A percentile compares a stretch with the other conserved stretches of the same genome.
phyloP scores from a whole-genome alignment of 345 rosid species.

The Bretschneidera sinensis region DNA sequence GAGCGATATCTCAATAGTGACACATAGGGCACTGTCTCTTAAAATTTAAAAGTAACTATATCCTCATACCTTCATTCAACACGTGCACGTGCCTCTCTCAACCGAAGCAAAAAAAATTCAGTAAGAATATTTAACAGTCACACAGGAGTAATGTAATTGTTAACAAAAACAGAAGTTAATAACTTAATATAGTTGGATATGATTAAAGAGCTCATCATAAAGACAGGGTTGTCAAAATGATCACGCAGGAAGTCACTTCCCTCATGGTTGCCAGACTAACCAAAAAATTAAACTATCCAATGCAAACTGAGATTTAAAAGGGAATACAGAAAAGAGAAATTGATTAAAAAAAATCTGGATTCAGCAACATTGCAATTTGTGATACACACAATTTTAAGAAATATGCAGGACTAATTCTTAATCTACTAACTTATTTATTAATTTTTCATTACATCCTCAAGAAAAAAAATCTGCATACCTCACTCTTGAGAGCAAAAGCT shows the following conservation, averaged over 20 bases:
- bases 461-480: constrained; percentile 45
- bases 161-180: not conserved
- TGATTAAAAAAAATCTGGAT: too few species aligned
- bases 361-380: not conserved
- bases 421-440: not conserved
- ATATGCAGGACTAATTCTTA: not conserved
- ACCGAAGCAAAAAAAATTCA: too few species aligned
- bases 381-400: not conserved
- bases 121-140: too few species aligned
- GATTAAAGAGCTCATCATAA: not conserved
- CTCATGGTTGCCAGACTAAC: too few species aligned
- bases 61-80: not conserved
- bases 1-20: too few species aligned
- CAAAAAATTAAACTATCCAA: too few species aligned
- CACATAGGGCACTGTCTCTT: not conserved
- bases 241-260: too few species aligned
- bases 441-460: too few species aligned
- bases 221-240: too few species aligned
- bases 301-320: too few species aligned
- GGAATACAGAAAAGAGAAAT: not conserved
- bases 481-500: constrained; percentile 63
- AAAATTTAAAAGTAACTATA: too few species aligned
- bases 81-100: too few species aligned
- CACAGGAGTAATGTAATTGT: not conserved
- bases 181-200: not conserved